A percentile compares a stretch with the other conserved stretches of the same genome.
Evolutionary conservation across 352 stramenopile genomes (phyloP).

Genomic region (Globisporangium alternatum): DNA sequence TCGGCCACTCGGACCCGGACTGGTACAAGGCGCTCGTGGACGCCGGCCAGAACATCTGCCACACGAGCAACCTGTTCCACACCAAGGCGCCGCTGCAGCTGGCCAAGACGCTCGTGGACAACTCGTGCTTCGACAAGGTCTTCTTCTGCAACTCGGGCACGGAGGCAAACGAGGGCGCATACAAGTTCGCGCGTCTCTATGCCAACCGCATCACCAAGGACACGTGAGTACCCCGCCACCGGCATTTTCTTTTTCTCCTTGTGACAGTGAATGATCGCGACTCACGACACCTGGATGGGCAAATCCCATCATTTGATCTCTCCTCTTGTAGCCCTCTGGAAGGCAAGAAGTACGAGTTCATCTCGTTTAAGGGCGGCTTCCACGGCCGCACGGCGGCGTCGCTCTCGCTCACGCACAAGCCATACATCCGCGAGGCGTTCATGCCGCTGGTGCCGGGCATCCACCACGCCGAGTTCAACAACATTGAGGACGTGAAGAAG

Average conservation of each 20-base stretch:
- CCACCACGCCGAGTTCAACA: slow-evolving; percentile 76
- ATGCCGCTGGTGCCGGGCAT: slow-evolving; percentile 76
- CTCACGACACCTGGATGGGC: neutral
- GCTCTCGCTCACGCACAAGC: slow-evolving; percentile 86
- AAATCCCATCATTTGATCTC: neutral
- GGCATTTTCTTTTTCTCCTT: neutral
- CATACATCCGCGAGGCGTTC: slow-evolving; percentile 82
- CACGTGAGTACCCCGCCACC: slow-evolving; percentile 41
- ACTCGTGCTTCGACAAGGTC: slow-evolving; percentile 95
- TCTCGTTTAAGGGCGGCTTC: slow-evolving; percentile 88
- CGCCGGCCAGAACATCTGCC: slow-evolving; percentile 82
- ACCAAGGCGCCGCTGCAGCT: slow-evolving; percentile 92
- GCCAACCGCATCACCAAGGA: slow-evolving; percentile 59
- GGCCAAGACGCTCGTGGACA: slow-evolving; percentile 94
- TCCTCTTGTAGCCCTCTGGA: slow-evolving; percentile 44
- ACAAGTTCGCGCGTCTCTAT: slow-evolving; percentile 86
- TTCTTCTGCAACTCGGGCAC: slow-evolving; percentile 98
- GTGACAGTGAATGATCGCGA: neutral
- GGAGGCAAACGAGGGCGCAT: slow-evolving; percentile 87
- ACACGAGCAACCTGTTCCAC: slow-evolving; percentile 98
- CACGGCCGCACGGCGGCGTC: slow-evolving; percentile 76
- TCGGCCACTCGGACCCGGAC: slow-evolving; percentile 90
- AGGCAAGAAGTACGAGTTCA: slow-evolving; percentile 79
- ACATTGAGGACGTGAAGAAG: slow-evolving; percentile 77
- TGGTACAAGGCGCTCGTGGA: slow-evolving; percentile 75